These are phyloP conservation scores for Microdochium trichocladiopsis DNA, from an alignment of 2,329 filamentous ascomycete genomes.

Conservation along the genomic window DNA sequence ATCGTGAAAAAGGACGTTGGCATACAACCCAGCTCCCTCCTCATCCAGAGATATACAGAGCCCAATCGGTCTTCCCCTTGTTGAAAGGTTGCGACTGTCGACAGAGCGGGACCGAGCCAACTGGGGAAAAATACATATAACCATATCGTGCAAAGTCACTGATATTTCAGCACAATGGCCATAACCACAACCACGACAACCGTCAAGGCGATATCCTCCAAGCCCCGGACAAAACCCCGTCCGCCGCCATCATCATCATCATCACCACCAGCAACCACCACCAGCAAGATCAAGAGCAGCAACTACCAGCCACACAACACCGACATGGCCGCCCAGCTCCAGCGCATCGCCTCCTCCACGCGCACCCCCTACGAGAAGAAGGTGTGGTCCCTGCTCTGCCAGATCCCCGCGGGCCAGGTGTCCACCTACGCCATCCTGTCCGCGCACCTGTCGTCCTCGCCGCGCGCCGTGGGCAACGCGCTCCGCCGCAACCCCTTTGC, in stretches of 20 bases:
- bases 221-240: background rate
- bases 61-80: too few species aligned
- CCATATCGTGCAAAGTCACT: too few species aligned
- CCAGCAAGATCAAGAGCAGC: background rate
- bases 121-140: too few species aligned
- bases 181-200: background rate
- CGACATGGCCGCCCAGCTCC: constrained; percentile 31
- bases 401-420: constrained; percentile 68
- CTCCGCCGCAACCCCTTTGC: constrained; percentile 76
- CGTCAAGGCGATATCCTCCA: background rate
- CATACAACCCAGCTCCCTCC: too few species aligned
- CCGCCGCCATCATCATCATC: background rate
- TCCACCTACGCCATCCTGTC: constrained; percentile 74
- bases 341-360: constrained; percentile 33
- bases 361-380: constrained; percentile 51
- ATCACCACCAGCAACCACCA: too few species aligned
- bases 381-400: constrained; percentile 67
- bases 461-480: constrained; percentile 28
- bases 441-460: constrained; percentile 30
- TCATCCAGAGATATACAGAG: too few species aligned
- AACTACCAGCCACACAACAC: background rate
- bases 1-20: too few species aligned
- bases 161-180: too few species aligned
- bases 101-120: too few species aligned
- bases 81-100: too few species aligned